Percentiles rank a stretch among this genome's conserved stretches.
phyloP scores from a whole-genome alignment of 1,139 yeast genomes.

The Pichia sp. region DNA sequence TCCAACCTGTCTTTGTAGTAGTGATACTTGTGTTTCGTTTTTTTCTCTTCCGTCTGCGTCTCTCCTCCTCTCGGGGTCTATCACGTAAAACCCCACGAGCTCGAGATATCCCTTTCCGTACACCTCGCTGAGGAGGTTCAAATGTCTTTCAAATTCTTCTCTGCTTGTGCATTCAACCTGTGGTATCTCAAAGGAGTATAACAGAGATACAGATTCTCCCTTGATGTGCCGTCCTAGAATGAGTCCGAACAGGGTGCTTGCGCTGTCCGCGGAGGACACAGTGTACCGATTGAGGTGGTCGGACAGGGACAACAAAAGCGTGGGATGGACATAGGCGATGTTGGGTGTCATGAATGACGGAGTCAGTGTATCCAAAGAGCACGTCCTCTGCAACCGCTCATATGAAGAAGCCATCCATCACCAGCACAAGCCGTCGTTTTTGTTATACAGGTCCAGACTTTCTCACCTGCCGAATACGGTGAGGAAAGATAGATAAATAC shows the following conservation, averaged over 20 bases:
- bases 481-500: too few relatives aligned
- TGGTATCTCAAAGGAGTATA: conserved; percentile 14
- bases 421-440: too few relatives aligned
- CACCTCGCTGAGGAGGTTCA: conserved; percentile 13
- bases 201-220: conserved; percentile 8
- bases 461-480: too few relatives aligned
- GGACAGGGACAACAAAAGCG: conserved; percentile 12
- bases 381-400: too few relatives aligned
- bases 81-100: conserved; percentile 19
- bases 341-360: background rate
- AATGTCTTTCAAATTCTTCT: background rate
- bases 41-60: background rate
- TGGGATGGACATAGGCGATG: conserved; percentile 14
- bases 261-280: background rate
- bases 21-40: too few relatives aligned
- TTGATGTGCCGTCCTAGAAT: conserved; percentile 7
- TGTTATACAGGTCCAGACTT: too few relatives aligned
- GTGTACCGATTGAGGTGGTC: conserved; percentile 12
- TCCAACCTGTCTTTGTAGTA: background rate
- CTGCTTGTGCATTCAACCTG: background rate
- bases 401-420: too few relatives aligned
- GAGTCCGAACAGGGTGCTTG: conserved; percentile 1
- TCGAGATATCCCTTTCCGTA: conserved; percentile 17
- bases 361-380: too few relatives aligned
- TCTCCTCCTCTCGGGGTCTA: background rate